Base-by-base conservation (phyloP, 2,329 filamentous ascomycete genomes). In the Arthroderma uncinatum region DNA sequence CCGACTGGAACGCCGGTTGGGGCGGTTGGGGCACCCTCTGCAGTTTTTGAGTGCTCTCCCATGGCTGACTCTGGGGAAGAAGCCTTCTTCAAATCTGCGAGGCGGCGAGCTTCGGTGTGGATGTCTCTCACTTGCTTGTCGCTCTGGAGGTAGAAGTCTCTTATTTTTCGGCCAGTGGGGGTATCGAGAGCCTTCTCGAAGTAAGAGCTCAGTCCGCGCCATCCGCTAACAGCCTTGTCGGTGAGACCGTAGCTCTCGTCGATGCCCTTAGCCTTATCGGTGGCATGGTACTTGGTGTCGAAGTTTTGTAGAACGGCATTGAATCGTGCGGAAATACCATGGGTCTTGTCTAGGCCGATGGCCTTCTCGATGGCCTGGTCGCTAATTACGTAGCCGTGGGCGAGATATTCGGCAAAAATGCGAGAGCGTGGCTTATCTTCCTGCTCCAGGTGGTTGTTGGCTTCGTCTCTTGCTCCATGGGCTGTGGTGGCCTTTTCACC, bases 391-490 rank as follows among this genome's bases (percentile, higher is more conserved):
- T 98, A 98, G 64, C 93, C 93, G 67, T 96, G 89, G 9, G 93
- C 91, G 34, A 98, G 86, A 74, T 97, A 96, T 77, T 98, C 93
- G 63, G 93, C 93, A 54, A 96, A 74, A 71, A 98, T 95, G 66
- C 93, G 89, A 40, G 87, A 83, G 66, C 91, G 87, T 14, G 93
- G 93, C 81, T 98, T 98, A 78, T 97, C 90, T 74, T 98, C 93
- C 71, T 98, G 93, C 12, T 85, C 83, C 66, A 97, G 84, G 65
- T 90, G 82, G 65, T 89, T 79, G 54, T 71, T 66, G 57, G 73
- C 78, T 59, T 84, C 81, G 58, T 74, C 73, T 64, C 80, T 79
- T 55, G 71, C 68, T 39, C 76, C 73, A 59, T 78, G 76, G 59
- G 76, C 78, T 60, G 78, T 77, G 52, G 81, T 75, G 56, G 77